Evolutionary conservation across 805 yeast species (phyloP).

Genomic region (Wickerhamiella lipophila): DNA sequence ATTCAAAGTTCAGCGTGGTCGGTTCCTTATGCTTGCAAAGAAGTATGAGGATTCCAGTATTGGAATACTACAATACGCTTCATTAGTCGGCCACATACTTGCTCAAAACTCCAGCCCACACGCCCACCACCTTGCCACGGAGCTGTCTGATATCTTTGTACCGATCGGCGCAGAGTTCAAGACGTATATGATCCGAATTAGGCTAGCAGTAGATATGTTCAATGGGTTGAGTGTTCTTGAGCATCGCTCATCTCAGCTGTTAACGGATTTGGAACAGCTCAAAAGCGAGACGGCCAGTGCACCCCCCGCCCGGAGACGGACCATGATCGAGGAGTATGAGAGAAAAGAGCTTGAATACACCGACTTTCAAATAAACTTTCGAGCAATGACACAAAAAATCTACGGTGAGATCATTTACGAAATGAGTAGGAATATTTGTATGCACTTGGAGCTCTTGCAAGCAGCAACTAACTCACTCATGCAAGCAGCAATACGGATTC

Average conservation of each 20-base stretch:
- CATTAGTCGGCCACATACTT: not conserved
- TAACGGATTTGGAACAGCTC: not conserved
- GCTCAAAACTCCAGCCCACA: not conserved
- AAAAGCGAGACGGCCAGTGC: not conserved
- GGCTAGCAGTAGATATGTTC: not conserved
- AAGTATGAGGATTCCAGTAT: not conserved
- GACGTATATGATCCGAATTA: not conserved
- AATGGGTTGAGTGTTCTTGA: not conserved
- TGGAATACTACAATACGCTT: not conserved
- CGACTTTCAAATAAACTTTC: not conserved
- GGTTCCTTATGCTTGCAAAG: not conserved
- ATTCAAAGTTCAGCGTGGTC: constrained; percentile 1
- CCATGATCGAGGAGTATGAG: not conserved
- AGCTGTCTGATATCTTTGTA: not conserved
- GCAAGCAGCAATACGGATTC: not conserved
- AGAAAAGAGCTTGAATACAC: not conserved
- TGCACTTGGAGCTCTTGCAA: not conserved
- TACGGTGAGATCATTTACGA: not conserved
- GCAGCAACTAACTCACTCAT: not conserved
- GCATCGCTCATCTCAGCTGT: not conserved
- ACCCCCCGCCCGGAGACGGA: not conserved
- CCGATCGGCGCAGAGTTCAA: not conserved
- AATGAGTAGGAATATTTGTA: not conserved
- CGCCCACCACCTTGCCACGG: not conserved
- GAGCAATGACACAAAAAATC: not conserved